Evolutionary conservation across 192 early-diverging fungal genomes (phyloP).

Genomic region (Allomyces macrogynus): DNA sequence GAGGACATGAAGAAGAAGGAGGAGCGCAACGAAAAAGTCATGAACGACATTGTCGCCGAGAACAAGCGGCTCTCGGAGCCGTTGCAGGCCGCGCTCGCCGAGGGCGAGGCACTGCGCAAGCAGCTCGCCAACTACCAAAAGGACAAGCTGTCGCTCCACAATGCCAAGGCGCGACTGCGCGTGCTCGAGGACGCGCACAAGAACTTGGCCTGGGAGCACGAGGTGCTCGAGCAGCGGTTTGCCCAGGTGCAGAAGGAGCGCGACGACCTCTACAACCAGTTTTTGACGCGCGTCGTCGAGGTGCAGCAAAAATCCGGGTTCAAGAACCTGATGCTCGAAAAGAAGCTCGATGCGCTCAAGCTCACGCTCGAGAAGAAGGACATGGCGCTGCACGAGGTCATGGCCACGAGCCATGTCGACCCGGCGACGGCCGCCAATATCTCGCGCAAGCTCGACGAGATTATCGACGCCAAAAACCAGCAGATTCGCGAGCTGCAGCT

Average conservation of each 20-base stretch:
- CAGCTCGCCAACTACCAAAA: conserved; percentile 39
- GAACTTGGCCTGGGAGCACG: conserved; percentile 36
- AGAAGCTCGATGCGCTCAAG: conserved; percentile 32
- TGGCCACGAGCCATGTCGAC: conserved; percentile 38
- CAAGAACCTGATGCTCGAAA: conserved; percentile 42
- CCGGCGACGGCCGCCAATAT: conserved; percentile 30
- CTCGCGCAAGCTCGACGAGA: conserved; percentile 32
- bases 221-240: conserved; percentile 41
- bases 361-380: conserved; percentile 39
- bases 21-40: conserved; percentile 43
- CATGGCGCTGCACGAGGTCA: conserved; percentile 39
- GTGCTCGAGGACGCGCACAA: conserved; percentile 41
- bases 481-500: conserved; percentile 42
- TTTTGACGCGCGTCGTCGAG: conserved; percentile 36
- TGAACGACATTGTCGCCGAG: conserved; percentile 40
- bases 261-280: conserved; percentile 40
- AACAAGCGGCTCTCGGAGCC: conserved; percentile 46
- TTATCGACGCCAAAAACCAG: conserved; percentile 33
- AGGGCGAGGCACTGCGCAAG: conserved; percentile 31
- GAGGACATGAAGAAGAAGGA: conserved; percentile 54
- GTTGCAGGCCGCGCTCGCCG: conserved; percentile 34
- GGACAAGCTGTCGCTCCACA: conserved; percentile 38
- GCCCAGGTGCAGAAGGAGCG: conserved; percentile 37
- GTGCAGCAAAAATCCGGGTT: conserved; percentile 49
- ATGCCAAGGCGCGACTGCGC: conserved; percentile 34